Percentiles rank a stretch among this genome's conserved stretches.
Evolutionary conservation across 192 early-diverging fungal species (phyloP).

Genomic region (Obelidium mucronatum): DNA sequence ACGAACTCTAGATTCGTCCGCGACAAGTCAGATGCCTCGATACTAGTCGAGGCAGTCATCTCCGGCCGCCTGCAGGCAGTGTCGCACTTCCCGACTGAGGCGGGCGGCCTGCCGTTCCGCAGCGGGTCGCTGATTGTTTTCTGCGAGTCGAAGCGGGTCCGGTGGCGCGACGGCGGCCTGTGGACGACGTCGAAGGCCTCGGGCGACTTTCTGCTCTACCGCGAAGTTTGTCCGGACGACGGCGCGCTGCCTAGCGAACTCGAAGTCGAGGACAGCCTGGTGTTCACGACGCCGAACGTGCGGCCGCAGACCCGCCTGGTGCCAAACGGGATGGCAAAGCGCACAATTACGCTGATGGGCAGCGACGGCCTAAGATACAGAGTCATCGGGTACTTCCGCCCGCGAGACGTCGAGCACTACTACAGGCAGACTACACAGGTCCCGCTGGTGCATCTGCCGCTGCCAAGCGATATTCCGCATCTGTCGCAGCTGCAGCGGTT

Average conservation of each 20-base stretch:
- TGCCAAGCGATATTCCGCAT: too few relatives aligned
- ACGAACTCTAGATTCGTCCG: too few relatives aligned
- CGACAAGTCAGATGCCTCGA: too few relatives aligned
- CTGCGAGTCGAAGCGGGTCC: not conserved
- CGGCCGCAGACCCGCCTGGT: not conserved
- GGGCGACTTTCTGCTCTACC: conserved; percentile 1
- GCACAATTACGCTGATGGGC: not conserved
- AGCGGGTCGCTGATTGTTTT: not conserved
- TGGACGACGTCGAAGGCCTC: not conserved
- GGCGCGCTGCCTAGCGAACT: not conserved
- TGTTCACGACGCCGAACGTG: not conserved
- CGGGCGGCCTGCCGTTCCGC: not conserved
- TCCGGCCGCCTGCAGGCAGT: too few relatives aligned
- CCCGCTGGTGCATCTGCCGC: too few relatives aligned
- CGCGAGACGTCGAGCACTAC: not conserved
- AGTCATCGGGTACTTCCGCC: conserved; percentile 3
- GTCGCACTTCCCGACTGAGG: too few relatives aligned
- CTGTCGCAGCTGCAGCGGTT: too few relatives aligned
- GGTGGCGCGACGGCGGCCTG: not conserved
- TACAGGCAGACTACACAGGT: too few relatives aligned
- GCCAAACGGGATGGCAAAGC: conserved; percentile 15
- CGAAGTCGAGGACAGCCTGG: not conserved
- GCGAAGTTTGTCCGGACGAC: too few relatives aligned
- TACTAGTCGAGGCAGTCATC: too few relatives aligned
- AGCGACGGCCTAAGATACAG: not conserved